phyloP scores from a whole-genome alignment of 495 filamentous ascomycete genomes.

The Trichoderma reesei region DNA sequence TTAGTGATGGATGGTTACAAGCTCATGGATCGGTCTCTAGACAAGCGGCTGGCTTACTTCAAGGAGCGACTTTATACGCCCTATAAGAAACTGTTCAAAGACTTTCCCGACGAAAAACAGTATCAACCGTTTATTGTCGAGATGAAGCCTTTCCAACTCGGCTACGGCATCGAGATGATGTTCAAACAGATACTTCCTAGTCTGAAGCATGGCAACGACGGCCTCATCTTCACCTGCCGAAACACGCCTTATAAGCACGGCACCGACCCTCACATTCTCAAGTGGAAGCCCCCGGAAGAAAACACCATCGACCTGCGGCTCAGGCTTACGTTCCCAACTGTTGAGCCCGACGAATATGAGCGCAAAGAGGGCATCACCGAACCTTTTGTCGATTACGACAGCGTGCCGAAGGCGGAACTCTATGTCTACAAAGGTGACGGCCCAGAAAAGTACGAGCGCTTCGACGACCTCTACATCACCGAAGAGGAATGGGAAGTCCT shows the following conservation, averaged over 20 bases:
- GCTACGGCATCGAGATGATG: conserved; percentile 85
- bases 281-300: conserved; percentile 91
- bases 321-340: conserved; percentile 60
- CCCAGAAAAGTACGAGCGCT: conserved; percentile 48
- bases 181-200: conserved; percentile 74
- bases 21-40: conserved; percentile 67
- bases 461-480: conserved; percentile 58
- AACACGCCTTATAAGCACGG: conserved; percentile 75
- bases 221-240: conserved; percentile 91
- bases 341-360: conserved; percentile 61
- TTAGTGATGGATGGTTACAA: conserved; percentile 68
- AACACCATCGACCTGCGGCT: conserved; percentile 91
- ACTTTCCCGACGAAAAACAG: conserved; percentile 57
- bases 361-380: conserved; percentile 48
- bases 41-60: conserved; percentile 84
- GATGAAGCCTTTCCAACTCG: conserved; percentile 77
- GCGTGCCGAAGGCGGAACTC: conserved; percentile 40
- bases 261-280: conserved; percentile 86
- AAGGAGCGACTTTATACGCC: conserved; percentile 68
- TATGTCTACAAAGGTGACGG: conserved; percentile 37
- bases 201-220: conserved; percentile 87
- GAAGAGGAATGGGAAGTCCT: conserved; percentile 72
- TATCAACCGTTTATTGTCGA: conserved; percentile 71
- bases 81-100: conserved; percentile 59
- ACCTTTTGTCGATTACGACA: conserved; percentile 47